These are phyloP conservation scores for Dactylonectria macrodidyma DNA, from an alignment of 2,329 filamentous ascomycete genomes.

Conservation along the genomic window DNA sequence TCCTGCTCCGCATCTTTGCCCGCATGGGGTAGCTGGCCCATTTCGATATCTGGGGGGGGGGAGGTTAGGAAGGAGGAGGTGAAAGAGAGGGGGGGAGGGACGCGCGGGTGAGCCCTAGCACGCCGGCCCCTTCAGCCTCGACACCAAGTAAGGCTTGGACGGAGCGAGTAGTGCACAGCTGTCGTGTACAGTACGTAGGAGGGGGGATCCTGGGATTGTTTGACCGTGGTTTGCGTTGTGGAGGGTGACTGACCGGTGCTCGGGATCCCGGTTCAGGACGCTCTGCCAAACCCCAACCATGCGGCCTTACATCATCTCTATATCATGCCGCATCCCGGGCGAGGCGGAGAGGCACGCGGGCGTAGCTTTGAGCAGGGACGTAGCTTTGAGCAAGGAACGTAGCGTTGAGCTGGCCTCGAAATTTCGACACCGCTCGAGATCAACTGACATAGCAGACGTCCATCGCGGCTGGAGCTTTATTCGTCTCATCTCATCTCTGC, in stretches of 20 bases:
- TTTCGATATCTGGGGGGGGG: constrained; percentile 20
- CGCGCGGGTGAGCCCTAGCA: constrained; percentile 14
- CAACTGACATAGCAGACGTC: constrained; percentile 17
- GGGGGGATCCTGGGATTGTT: constrained; percentile 2
- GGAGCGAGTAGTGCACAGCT: neutral
- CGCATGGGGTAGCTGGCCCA: constrained; percentile 24
- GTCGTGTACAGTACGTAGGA: neutral
- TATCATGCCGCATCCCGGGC: constrained; percentile 37
- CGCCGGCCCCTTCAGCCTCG: neutral
- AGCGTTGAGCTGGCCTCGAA: neutral
- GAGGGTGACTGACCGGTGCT: constrained; percentile 3
- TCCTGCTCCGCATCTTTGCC: constrained; percentile 28
- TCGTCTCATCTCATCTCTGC: neutral
- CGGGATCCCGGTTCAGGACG: neutral
- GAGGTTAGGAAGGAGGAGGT: too few species aligned
- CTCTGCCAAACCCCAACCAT: neutral
- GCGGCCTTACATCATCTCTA: constrained; percentile 37
- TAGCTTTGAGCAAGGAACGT: neutral
- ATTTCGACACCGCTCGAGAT: neutral
- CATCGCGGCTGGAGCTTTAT: constrained; percentile 1
- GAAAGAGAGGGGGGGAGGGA: neutral
- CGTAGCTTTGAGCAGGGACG: neutral
- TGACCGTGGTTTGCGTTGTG: constrained; percentile 6
- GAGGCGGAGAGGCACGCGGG: neutral
- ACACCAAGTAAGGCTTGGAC: neutral